Conservation (phyloP, 2,329 filamentous ascomycete species). For the Ascochyta viciae-villosae region DNA sequence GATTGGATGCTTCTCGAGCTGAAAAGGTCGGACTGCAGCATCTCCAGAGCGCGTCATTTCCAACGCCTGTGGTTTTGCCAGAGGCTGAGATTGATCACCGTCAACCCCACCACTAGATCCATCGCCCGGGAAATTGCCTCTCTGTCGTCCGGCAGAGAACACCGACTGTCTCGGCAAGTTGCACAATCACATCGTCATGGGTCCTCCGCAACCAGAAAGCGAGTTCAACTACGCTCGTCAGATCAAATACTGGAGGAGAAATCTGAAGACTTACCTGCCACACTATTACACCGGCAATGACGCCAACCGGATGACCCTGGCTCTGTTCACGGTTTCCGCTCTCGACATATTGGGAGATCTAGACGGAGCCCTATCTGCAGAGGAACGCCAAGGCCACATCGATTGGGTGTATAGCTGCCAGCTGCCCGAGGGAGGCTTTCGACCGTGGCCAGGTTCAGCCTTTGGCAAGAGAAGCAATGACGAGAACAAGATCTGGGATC, state of each 20-base stretch:
- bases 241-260: constrained; percentile 91
- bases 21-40: not conserved
- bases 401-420: constrained; percentile 88
- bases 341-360: constrained; percentile 79
- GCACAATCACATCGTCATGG: constrained; percentile 12
- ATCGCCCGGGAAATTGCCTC: constrained; percentile 12
- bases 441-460: constrained; percentile 77
- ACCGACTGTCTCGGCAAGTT: constrained; percentile 11
- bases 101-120: constrained; percentile 17
- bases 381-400: constrained; percentile 64
- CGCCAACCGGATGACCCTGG: constrained; percentile 87
- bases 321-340: constrained; percentile 86
- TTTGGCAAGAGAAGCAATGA: constrained; percentile 57
- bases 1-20: not conserved
- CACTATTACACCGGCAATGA: constrained; percentile 86
- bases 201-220: constrained; percentile 14
- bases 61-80: constrained; percentile 7
- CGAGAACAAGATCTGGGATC: constrained; percentile 68
- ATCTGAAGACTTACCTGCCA: constrained; percentile 81
- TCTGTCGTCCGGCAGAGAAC: constrained; percentile 5
- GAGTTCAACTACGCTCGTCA: constrained; percentile 60
- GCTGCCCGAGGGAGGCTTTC: constrained; percentile 85
- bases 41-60: constrained; percentile 5
- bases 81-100: constrained; percentile 13
- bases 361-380: constrained; percentile 59